These are phyloP conservation scores for Scytalidium sp. DNA, from an alignment of 2,329 filamentous ascomycete genomes.

Conservation along the genomic window DNA sequence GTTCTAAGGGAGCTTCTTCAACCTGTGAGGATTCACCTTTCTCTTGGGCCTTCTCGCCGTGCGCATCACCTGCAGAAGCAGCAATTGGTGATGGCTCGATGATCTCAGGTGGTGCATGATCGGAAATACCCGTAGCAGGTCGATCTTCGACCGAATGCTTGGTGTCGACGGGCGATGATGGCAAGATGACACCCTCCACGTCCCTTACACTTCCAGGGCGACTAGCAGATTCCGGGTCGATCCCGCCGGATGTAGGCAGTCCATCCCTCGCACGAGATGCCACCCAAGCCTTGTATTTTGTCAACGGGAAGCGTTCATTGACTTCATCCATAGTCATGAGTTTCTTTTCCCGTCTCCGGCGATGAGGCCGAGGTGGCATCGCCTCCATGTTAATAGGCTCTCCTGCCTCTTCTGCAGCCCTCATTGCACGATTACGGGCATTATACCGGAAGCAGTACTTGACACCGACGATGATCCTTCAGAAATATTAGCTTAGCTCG, in stretches of 20 bases:
- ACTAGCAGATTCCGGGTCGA: conserved; percentile 66
- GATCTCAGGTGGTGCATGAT: conserved; percentile 11
- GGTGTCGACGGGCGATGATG: conserved; percentile 29
- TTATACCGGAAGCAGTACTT: conserved; percentile 99
- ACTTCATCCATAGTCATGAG: conserved; percentile 99
- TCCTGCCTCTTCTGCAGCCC: conserved; percentile 68
- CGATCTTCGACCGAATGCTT: conserved; percentile 31
- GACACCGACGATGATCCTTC: conserved; percentile 97
- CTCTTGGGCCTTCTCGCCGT: conserved; percentile 19
- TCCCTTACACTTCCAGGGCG: conserved; percentile 71
- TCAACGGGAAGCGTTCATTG: conserved; percentile 92
- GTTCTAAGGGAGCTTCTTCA: conserved; percentile 23
- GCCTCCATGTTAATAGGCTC: conserved; percentile 85
- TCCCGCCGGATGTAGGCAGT: conserved; percentile 78
- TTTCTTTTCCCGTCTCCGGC: conserved; percentile 92
- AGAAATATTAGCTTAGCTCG: conserved; percentile 18
- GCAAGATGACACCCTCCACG: conserved; percentile 51
- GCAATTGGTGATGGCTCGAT: conserved; percentile 11
- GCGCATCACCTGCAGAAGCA: conserved; percentile 3
- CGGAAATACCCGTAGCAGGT: conserved; percentile 18
- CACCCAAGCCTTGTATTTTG: conserved; percentile 96
- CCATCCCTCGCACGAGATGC: conserved; percentile 79
- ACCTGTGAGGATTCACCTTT: conserved; percentile 16
- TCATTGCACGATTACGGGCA: conserved; percentile 79
- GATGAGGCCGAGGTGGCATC: conserved; percentile 76